Base-by-base conservation (phyloP, 306 rosid genomes). In the Acmispon strigosus region DNA sequence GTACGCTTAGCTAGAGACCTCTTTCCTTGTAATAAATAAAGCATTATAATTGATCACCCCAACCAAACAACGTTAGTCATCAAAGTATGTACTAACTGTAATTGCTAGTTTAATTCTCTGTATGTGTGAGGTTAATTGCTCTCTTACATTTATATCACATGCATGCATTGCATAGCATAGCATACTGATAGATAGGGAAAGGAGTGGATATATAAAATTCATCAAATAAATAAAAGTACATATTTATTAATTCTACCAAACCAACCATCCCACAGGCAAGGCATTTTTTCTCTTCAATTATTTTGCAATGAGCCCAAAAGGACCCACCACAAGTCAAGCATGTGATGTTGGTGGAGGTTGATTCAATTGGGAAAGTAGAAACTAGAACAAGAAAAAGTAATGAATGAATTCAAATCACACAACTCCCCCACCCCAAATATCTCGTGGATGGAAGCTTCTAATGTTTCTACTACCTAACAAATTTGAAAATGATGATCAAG, bases 401-500 rank as follows among this genome's bases (percentile, higher is more conserved):
- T 57, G 15, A n/a, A 73, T 50, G 24, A 36, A 27, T 27, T 27
- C 32, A 58, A 60, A 49, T 72, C 51, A 43, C 76, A 19, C 8
- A 49, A 47, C 14, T 47, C 58, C 18, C 51, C 47, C 39, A 45
- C 24, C 56, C 37, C 55, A n/a, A 74, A 54, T 29, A 62, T 78
- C 55, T 47, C 3, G 32, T 27, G 32, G 32, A 4, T 37, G 68
- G 73, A 78, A 78, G 77, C 39, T 78, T 77, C 82, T 55, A 70
- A 18, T 55, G 77, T 78, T 36, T 1, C 7, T 10, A 45, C 41
- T 44, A 78, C 82, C 82, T 45, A 78, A 62, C 77, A 22, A 69
- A 15, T 62, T 77, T 62, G 72, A 77, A 70, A 70, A 77, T 62
- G 66, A 47, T 45, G 19, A 27, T 27, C 32, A 70, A 77, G 47